phyloP scores from a whole-genome alignment of 2,329 filamentous ascomycete genomes.

The Aspergillus sp. region DNA sequence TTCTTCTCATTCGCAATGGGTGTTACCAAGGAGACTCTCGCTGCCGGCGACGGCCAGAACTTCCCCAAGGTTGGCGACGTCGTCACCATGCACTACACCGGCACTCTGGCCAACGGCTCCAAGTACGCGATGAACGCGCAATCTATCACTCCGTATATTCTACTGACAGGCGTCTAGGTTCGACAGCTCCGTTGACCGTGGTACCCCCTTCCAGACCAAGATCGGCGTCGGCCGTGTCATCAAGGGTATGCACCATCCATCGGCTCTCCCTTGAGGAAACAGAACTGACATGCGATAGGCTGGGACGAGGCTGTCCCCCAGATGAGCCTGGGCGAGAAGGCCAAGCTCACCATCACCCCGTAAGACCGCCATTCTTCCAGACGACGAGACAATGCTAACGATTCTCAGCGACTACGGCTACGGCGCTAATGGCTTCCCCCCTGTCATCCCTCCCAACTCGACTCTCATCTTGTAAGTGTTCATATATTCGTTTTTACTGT shows the following conservation, averaged over 20 bases:
- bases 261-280: not conserved
- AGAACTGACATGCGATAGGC: conserved; percentile 37
- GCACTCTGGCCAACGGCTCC: conserved; percentile 71
- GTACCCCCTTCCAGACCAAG: conserved; percentile 68
- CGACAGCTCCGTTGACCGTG: conserved; percentile 66
- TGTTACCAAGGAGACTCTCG: conserved; percentile 67
- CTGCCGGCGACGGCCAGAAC: conserved; percentile 60
- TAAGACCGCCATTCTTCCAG: conserved; percentile 43
- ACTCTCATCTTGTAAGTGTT: conserved; percentile 76
- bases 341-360: conserved; percentile 77
- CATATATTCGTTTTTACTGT: conserved; percentile 3
- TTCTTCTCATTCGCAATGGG: conserved; percentile 58
- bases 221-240: conserved; percentile 89
- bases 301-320: conserved; percentile 82
- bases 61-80: conserved; percentile 65
- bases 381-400: conserved; percentile 6
- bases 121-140: conserved; percentile 65
- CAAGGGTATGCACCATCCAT: conserved; percentile 59
- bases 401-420: conserved; percentile 40
- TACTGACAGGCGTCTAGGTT: no score
- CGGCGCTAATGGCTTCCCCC: conserved; percentile 66
- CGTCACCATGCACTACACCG: conserved; percentile 88
- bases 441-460: conserved; percentile 72
- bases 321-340: conserved; percentile 91
- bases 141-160: no score